Conservation (phyloP, 2,329 filamentous ascomycete species). For the Epichloe coenophiala region DNA sequence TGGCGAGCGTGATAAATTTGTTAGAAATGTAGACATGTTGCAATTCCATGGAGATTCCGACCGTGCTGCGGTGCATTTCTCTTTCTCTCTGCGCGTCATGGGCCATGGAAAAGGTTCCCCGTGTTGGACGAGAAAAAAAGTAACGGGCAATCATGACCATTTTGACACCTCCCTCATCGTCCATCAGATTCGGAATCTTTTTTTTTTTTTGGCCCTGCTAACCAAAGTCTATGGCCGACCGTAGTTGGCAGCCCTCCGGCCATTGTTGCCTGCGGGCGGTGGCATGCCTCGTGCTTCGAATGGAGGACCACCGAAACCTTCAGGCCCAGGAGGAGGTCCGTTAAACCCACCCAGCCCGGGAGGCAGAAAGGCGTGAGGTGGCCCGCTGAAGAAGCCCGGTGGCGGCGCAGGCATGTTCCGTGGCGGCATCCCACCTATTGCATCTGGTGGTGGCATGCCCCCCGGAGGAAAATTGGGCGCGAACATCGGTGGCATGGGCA, state of each 20-base stretch:
- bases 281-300: slow-evolving; percentile 45
- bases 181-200: background rate
- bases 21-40: too few relatives aligned
- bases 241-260: slow-evolving; percentile 18
- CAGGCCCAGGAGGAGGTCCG: slow-evolving; percentile 32
- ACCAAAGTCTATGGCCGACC: slow-evolving; percentile 16
- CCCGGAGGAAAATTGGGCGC: slow-evolving; percentile 46
- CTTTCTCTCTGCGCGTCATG: too few relatives aligned
- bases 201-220: background rate
- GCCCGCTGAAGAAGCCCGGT: slow-evolving; percentile 42
- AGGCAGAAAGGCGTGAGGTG: slow-evolving; percentile 38
- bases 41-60: too few relatives aligned
- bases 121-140: too few relatives aligned
- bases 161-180: too few relatives aligned
- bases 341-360: slow-evolving; percentile 44
- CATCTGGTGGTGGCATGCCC: slow-evolving; percentile 33
- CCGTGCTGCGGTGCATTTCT: too few relatives aligned
- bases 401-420: slow-evolving; percentile 43
- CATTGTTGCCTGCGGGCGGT: slow-evolving; percentile 29
- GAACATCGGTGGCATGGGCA: slow-evolving; percentile 45
- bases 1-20: too few relatives aligned
- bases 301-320: slow-evolving; percentile 31
- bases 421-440: slow-evolving; percentile 34
- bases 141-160: too few relatives aligned
- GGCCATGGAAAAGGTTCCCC: too few relatives aligned